phyloP scores from a whole-genome alignment of 2,329 filamentous ascomycete genomes.

The Periconia digitata region DNA sequence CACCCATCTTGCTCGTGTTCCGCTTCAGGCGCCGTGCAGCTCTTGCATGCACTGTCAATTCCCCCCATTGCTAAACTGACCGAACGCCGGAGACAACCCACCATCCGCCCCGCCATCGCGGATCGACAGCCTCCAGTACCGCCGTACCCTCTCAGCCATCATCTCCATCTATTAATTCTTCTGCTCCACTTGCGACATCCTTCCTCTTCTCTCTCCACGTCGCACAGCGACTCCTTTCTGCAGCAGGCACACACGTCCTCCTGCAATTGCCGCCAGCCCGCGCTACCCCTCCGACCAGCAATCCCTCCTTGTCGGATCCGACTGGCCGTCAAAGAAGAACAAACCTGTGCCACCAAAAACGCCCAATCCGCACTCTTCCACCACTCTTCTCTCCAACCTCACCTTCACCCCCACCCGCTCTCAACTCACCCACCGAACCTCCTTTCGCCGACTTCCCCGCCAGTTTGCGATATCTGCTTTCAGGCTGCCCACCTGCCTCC shows the following conservation, averaged over 20 bases:
- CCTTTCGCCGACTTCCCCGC: constrained; percentile 5
- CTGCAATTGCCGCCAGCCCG: constrained; percentile 12
- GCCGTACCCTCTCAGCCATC: constrained; percentile 17
- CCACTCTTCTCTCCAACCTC: background rate
- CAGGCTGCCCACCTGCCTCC: no score
- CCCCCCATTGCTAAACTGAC: background rate
- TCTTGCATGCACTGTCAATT: background rate
- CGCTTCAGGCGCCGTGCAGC: constrained; percentile 2
- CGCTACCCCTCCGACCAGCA: constrained; percentile 6
- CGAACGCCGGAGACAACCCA: background rate
- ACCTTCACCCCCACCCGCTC: no score
- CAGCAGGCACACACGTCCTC: constrained; percentile 9
- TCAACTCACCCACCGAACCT: constrained; percentile 1
- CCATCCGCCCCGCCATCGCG: constrained; percentile 32
- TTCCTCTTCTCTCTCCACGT: constrained; percentile 15
- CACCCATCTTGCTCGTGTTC: constrained; percentile 8
- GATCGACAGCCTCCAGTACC: constrained; percentile 20
- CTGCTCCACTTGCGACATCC: no score
- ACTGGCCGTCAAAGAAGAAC: constrained; percentile 25
- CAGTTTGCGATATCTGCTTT: constrained; percentile 23
- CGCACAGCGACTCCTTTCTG: constrained; percentile 24
- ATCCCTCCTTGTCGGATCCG: constrained; percentile 16
- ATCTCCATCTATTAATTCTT: no score
- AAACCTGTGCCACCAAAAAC: constrained; percentile 30
- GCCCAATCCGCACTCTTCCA: constrained; percentile 8